These are phyloP conservation scores for Nigrograna mackinnonii DNA, from an alignment of 2,329 filamentous ascomycete genomes.

Conservation along the genomic window DNA sequence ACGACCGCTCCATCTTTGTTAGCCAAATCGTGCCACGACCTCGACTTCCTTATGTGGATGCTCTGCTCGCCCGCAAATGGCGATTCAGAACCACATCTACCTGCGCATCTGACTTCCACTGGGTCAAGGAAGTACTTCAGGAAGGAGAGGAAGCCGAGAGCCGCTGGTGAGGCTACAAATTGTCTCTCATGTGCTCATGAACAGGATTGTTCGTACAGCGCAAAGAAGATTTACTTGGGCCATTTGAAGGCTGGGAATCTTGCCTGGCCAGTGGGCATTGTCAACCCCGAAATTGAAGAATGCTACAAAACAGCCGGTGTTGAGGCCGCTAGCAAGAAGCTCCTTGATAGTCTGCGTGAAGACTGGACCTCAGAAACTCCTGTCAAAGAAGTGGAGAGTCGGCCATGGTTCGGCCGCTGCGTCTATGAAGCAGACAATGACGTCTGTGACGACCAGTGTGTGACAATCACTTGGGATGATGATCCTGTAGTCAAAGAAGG, in stretches of 20 bases:
- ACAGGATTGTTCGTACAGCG: constrained; percentile 79
- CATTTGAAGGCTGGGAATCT: constrained; percentile 69
- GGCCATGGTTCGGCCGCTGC: constrained; percentile 86
- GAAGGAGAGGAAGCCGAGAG: constrained; percentile 72
- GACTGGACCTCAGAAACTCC: constrained; percentile 62
- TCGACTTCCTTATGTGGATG: constrained; percentile 91
- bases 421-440: constrained; percentile 93
- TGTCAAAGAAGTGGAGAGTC: constrained; percentile 49
- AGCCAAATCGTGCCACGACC: constrained; percentile 95
- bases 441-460: constrained; percentile 89
- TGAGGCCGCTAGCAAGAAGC: constrained; percentile 54
- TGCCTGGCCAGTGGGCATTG: constrained; percentile 83
- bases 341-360: constrained; percentile 54
- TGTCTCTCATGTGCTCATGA: constrained; percentile 81
- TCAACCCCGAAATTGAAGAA: constrained; percentile 91
- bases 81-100: constrained; percentile 66
- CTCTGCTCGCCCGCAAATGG: constrained; percentile 69
- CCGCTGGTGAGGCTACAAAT: constrained; percentile 79
- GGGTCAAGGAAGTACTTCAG: constrained; percentile 81
- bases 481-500: constrained; percentile 48
- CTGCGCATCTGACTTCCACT: constrained; percentile 72
- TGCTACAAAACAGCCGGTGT: constrained; percentile 54
- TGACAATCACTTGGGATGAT: constrained; percentile 87
- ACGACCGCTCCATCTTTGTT: constrained; percentile 79
- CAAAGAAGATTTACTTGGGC: constrained; percentile 76